Evolutionary conservation across 805 yeast genomes (phyloP).

Genomic region (Candida ascalaphidarum): DNA sequence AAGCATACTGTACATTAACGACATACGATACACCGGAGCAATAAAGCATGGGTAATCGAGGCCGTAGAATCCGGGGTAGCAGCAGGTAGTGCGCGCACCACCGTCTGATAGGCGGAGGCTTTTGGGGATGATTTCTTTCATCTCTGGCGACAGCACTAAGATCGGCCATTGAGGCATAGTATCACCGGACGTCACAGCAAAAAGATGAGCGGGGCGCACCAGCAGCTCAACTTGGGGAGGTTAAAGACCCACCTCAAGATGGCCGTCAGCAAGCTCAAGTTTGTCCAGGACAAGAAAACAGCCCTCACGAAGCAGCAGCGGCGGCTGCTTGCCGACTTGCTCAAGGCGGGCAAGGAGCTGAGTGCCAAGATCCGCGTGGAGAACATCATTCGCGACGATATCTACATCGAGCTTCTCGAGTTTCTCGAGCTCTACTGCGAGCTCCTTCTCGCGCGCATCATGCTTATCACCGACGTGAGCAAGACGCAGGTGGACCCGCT

Average conservation of each 20-base stretch:
- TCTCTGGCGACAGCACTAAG: too few relatives aligned
- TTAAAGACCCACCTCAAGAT: conserved; percentile 45
- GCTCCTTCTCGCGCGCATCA: conserved; percentile 64
- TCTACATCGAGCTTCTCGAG: conserved; percentile 71
- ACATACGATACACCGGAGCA: too few relatives aligned
- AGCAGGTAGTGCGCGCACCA: too few relatives aligned
- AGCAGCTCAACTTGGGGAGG: conserved; percentile 23
- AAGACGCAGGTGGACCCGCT: conserved; percentile 44
- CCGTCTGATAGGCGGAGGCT: too few relatives aligned
- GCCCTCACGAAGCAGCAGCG: conserved; percentile 73
- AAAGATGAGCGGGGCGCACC: too few relatives aligned
- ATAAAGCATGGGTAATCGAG: too few relatives aligned
- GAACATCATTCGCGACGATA: conserved; percentile 75
- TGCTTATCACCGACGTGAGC: conserved; percentile 41
- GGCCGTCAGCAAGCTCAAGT: conserved; percentile 62
- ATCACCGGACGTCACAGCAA: too few relatives aligned
- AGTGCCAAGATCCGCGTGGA: conserved; percentile 82
- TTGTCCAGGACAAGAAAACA: conserved; percentile 64
- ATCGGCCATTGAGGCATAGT: too few relatives aligned
- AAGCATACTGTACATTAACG: too few relatives aligned
- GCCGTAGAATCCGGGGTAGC: too few relatives aligned
- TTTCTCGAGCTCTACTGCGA: conserved; percentile 78
- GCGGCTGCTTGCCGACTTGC: conserved; percentile 59
- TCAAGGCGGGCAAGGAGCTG: conserved; percentile 64
- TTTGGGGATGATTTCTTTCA: too few relatives aligned